Base-by-base conservation (phyloP, 2,329 filamentous ascomycete species). In the Cladosporium sphaerospermum region DNA sequence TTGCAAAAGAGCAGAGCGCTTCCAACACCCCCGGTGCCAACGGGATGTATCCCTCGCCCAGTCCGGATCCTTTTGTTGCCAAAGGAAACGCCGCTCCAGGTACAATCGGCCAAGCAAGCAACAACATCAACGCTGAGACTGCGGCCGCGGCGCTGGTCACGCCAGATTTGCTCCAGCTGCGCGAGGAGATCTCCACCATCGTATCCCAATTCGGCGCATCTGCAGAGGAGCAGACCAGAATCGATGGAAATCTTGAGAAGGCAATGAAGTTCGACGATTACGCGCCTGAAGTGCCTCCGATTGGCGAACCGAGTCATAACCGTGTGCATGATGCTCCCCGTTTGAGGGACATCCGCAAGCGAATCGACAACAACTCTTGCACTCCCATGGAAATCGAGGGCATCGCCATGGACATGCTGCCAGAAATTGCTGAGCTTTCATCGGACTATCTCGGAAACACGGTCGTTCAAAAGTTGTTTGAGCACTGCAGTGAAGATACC, bases 381-480 rank as follows among this genome's bases (percentile, higher is more conserved):
- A 86, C 88, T 1, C 81, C 87, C 56, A 78, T 85, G 14, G 93
- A 99, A 70, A 95, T 97, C 61, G 93, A 99, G 71, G 86, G 84
- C 59, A 95, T 93, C 58, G 93, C 93, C 39, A 78, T 88, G 56
- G 88, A 89, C 57, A 99, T 99, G 93, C 81, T 99, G 13, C 89
- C 92, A 9, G 93, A 99, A 69, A 93, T 99, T 67, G 89, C 91
- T 3, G 93, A 99, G 71, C 78, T 99, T 19, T 81, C 93, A 2
- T 96, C 92, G 0, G 93, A 99, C 71, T 99, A 99, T 64, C 81
- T 99, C 32, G 93, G 93, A 62, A 99, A 99, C 73, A 99, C 93
- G 0, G 93, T 99, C n/a, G 92, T 99, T 14, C 93, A 99, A 74
- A 99, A 99, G 73, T 77, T 99, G 43, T 99, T 99, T 66, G 92